phyloP scores from a whole-genome alignment of 2,329 filamentous ascomycete species.

The Fusarium scirpi region DNA sequence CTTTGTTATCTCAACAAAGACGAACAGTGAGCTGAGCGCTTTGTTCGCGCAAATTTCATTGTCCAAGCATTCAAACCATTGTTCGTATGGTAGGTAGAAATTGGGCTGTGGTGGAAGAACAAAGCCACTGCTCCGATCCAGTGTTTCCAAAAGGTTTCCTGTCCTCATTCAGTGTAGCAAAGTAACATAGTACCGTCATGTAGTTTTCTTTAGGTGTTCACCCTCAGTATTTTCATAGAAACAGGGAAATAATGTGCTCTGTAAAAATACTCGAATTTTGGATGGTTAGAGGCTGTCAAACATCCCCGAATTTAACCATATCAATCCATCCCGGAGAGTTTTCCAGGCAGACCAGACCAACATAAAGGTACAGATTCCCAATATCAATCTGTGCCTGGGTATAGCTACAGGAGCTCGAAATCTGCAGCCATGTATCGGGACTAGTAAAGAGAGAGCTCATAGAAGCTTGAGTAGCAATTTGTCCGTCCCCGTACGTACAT shows the following conservation, averaged over 20 bases:
- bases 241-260: neutral
- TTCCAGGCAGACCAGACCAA: neutral
- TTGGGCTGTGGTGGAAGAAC: neutral
- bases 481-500: neutral
- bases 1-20: neutral
- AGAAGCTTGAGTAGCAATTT: neutral
- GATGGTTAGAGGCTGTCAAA: neutral
- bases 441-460: neutral
- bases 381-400: neutral
- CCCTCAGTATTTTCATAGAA: neutral
- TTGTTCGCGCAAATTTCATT: neutral
- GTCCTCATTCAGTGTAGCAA: neutral
- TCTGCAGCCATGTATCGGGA: neutral
- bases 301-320: accelerated
- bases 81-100: neutral
- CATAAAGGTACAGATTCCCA: neutral
- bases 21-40: neutral
- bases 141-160: neutral
- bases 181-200: neutral
- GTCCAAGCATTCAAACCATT: too few relatives aligned
- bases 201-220: neutral
- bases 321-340: neutral
- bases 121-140: neutral
- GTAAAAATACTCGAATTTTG: neutral
- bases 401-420: neutral